Evolutionary conservation across 2,329 filamentous ascomycete genomes (phyloP).

Genomic region (Pezizomycotina sp.): DNA sequence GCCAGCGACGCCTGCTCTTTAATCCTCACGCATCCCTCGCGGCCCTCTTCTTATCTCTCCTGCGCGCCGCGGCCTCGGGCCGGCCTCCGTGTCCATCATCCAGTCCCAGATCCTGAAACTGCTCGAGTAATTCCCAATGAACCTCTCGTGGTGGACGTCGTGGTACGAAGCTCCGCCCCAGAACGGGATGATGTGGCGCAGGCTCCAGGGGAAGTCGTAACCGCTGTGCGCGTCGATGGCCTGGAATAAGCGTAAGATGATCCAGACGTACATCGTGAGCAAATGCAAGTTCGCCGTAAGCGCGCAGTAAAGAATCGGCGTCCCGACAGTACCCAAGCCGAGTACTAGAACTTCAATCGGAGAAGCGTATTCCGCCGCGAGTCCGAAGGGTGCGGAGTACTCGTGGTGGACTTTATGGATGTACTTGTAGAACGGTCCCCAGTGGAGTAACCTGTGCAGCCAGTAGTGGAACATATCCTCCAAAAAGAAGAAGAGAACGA

Average conservation of each 20-base stretch:
- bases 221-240: slow-evolving; percentile 95
- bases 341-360: slow-evolving; percentile 94
- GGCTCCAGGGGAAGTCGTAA: slow-evolving; percentile 94
- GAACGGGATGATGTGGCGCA: slow-evolving; percentile 91
- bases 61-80: slow-evolving; percentile 71
- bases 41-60: slow-evolving; percentile 60
- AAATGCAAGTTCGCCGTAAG: slow-evolving; percentile 81
- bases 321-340: slow-evolving; percentile 67
- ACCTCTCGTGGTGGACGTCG: slow-evolving; percentile 93
- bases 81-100: slow-evolving; percentile 79
- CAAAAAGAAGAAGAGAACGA: slow-evolving; percentile 82
- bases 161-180: slow-evolving; percentile 97
- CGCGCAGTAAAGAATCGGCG: slow-evolving; percentile 67
- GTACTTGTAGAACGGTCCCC: slow-evolving; percentile 83
- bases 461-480: slow-evolving; percentile 99
- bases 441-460: slow-evolving; percentile 82
- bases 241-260: slow-evolving; percentile 81
- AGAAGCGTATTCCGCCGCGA: slow-evolving; percentile 93
- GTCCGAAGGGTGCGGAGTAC: slow-evolving; percentile 90
- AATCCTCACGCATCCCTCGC: slow-evolving; percentile 40
- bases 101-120: slow-evolving; percentile 99
- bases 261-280: slow-evolving; percentile 96
- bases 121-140: slow-evolving; percentile 94
- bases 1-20: too few relatives aligned
- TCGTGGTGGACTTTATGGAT: slow-evolving; percentile 99